Percentiles rank a stretch among this genome's conserved stretches.
These are phyloP conservation scores for Neofusicoccum cordaticola DNA, from an alignment of 2,329 filamentous ascomycete species.

Conservation along the genomic window DNA sequence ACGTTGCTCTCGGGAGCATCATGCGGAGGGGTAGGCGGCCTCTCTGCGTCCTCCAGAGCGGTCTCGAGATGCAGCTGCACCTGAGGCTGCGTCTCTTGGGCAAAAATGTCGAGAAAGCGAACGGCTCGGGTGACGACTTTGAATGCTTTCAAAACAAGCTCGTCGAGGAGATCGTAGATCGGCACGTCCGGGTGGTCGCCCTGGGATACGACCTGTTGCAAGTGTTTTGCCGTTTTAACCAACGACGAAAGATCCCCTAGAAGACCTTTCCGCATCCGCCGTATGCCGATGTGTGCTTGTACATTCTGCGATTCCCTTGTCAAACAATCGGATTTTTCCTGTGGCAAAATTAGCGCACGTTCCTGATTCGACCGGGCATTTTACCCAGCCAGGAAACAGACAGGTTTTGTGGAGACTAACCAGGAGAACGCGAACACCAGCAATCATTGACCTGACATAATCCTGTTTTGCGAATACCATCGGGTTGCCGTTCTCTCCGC, in stretches of 20 bases:
- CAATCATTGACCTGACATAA: slow-evolving; percentile 90
- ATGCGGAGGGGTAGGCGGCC: slow-evolving; percentile 39
- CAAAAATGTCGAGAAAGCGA: slow-evolving; percentile 82
- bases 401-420: slow-evolving; percentile 57
- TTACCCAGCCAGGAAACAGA: neutral
- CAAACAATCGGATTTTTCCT: slow-evolving; percentile 87
- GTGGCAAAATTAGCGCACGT: slow-evolving; percentile 14
- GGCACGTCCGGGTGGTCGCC: slow-evolving; percentile 35
- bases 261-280: slow-evolving; percentile 79
- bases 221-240: slow-evolving; percentile 81
- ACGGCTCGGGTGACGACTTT: slow-evolving; percentile 90
- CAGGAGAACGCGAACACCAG: slow-evolving; percentile 84
- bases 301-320: slow-evolving; percentile 77
- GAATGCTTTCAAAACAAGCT: slow-evolving; percentile 91
- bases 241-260: slow-evolving; percentile 85
- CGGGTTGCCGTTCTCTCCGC: slow-evolving; percentile 70
- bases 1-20: slow-evolving; percentile 23
- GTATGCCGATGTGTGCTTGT: slow-evolving; percentile 70
- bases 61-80: slow-evolving; percentile 26
- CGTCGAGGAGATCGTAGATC: slow-evolving; percentile 76
- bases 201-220: slow-evolving; percentile 67
- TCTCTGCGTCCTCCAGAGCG: slow-evolving; percentile 26
- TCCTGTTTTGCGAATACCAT: slow-evolving; percentile 86
- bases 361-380: neutral
- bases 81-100: slow-evolving; percentile 44